Evolutionary conservation across 2,329 filamentous ascomycete species (phyloP), one percentile per base, ranked within the genome.

Genomic region (Huntiella savannae): DNA sequence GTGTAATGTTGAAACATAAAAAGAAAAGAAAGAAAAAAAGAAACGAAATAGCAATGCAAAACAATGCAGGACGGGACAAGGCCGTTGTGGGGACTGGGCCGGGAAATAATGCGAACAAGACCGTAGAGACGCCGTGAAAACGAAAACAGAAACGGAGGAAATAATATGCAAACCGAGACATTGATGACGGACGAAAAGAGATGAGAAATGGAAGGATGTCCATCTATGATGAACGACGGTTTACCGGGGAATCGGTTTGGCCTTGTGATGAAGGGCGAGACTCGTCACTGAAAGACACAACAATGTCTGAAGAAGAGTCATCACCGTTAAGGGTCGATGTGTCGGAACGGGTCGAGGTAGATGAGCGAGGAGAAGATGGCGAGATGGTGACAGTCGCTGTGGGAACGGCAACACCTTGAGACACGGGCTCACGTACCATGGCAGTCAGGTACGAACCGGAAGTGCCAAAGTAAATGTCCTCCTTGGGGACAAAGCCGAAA

Each of bases 401-500:
- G 42, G 5, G 49, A 48, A 33, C 22, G 45, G 50, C 36, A 43
- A 58, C 56, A 46, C 53, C 53, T 41, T 53, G 53, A 55, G 63
- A 64, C 22, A 28, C 22, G 44, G 82, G 80, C 66, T 86, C 79
- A 50, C 82, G 70, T 45, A 88, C 78, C 83, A 92, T 92, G 62
- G 86, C 80, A 57, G 82, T 79, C 59, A 88, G 64, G 49, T 67
- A 67, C 43, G 50, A 69, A 65, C 22, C 61, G 59, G 7, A 67
- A 73, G 77, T 64, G 55, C 69, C 64, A 54, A 87, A 64, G 56
- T 70, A 67, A 53, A 88, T 71, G 54, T 76, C 70, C 55, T 70
- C 70, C 56, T 68, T 69, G 53, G 71, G 59, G 57, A 76, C 70
- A 59, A 88, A 92, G 28, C 82, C 82, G 60, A 83, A 77, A 60